phyloP scores from a whole-genome alignment of 768 basidiomycete species.

The Phaffia australis region DNA sequence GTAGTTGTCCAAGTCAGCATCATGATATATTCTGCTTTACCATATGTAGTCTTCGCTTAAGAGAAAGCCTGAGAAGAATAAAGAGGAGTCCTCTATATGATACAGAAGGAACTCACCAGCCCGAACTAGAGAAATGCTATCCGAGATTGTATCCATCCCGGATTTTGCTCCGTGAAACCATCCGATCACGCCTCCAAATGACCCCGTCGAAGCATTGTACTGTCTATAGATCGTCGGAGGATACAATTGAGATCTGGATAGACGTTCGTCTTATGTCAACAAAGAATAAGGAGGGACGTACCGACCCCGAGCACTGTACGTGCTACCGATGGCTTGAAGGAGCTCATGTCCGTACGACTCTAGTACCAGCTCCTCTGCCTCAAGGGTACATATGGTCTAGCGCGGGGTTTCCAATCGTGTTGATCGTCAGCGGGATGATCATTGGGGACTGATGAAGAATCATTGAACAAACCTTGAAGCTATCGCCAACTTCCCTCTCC shows the following conservation, averaged over 20 bases:
- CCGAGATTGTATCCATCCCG: constrained; percentile 21
- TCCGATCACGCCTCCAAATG: constrained; percentile 26
- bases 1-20: background rate
- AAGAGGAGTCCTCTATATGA: too few species aligned
- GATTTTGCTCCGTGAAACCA: constrained; percentile 39
- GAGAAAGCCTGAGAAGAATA: too few species aligned
- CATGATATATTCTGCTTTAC: background rate
- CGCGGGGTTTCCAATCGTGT: background rate
- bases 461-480: constrained; percentile 35
- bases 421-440: background rate
- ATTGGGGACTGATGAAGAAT: background rate
- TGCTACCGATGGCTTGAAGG: constrained; percentile 36
- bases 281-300: constrained; percentile 17
- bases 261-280: background rate
- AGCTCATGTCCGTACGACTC: constrained; percentile 39
- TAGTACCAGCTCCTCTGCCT: constrained; percentile 36
- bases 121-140: constrained; percentile 36
- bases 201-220: constrained; percentile 8
- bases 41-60: background rate
- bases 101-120: constrained; percentile 25
- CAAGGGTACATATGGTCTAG: constrained; percentile 36
- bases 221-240: background rate
- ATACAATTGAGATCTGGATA: background rate
- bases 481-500: constrained; percentile 33
- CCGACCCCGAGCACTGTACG: constrained; percentile 35